Conservation (phyloP, 176 grass and related monocot genomes). For the Phoenix dactylifera region DNA sequence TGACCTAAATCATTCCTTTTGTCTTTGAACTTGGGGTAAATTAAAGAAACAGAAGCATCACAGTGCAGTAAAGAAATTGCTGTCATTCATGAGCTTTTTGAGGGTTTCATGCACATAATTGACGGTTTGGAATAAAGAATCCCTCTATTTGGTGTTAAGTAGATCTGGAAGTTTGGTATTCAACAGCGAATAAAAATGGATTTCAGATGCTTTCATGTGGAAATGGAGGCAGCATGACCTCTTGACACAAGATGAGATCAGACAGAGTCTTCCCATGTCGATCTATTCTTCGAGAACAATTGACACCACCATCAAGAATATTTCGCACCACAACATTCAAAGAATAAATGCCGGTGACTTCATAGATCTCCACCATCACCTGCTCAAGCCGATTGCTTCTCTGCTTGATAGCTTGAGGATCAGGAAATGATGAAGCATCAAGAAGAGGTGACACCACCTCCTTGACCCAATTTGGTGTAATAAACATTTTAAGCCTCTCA, state of each 20-base stretch:
- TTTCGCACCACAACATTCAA: slow-evolving; percentile 74
- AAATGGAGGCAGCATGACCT: slow-evolving; percentile 37
- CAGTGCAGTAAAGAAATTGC: too few species aligned
- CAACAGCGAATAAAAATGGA: not conserved
- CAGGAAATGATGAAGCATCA: slow-evolving; percentile 30
- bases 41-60: too few species aligned
- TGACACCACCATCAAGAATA: slow-evolving; percentile 83
- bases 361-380: slow-evolving; percentile 67
- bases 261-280: slow-evolving; percentile 80
- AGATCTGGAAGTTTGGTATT: not conserved
- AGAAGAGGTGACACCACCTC: slow-evolving; percentile 51
- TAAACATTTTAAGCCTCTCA: slow-evolving; percentile 37
- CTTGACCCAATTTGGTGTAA: slow-evolving; percentile 71
- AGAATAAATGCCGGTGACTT: slow-evolving; percentile 61
- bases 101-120: too few species aligned
- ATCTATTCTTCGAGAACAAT: slow-evolving; percentile 90
- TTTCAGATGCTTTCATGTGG: not conserved
- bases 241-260: slow-evolving; percentile 70
- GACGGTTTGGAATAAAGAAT: too few species aligned
- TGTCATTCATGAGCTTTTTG: too few species aligned
- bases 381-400: slow-evolving; percentile 26
- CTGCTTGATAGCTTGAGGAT: slow-evolving; percentile 9
- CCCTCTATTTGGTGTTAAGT: not conserved
- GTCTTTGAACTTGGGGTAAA: too few species aligned
- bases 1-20: too few species aligned